phyloP scores from a whole-genome alignment of 2,329 filamentous ascomycete species.

The Neonectria faginata region DNA sequence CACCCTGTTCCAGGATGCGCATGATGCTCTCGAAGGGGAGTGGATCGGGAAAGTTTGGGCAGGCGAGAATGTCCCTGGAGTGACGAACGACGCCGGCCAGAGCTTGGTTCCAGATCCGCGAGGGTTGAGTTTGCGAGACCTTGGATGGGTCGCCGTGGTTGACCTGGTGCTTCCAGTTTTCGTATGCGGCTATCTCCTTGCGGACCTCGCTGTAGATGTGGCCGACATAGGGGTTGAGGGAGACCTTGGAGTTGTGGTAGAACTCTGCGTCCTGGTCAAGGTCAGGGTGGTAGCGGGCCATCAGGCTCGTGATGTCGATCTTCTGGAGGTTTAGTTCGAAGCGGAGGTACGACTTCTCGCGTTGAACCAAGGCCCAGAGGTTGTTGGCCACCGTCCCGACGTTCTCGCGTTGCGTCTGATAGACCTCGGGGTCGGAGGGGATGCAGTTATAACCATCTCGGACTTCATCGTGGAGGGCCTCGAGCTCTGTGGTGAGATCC shows the following conservation, averaged over 20 bases:
- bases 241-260: background rate
- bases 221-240: background rate
- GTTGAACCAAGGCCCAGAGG: background rate
- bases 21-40: constrained; percentile 19
- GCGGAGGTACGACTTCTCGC: background rate
- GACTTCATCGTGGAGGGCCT: background rate
- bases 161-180: constrained; percentile 6
- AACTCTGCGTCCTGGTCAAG: background rate
- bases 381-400: background rate
- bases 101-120: constrained; percentile 14
- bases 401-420: background rate
- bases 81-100: background rate
- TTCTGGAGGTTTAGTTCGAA: background rate
- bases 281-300: background rate
- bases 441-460: background rate
- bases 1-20: constrained; percentile 10
- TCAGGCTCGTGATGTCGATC: background rate
- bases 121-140: background rate
- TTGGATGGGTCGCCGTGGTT: background rate
- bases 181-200: constrained; percentile 5
- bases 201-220: constrained; percentile 11
- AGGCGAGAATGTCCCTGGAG: background rate
- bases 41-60: background rate
- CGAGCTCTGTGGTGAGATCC: background rate
- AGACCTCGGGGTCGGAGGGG: background rate